These are phyloP conservation scores for Verticillium tricorpus DNA, from an alignment of 2,329 filamentous ascomycete species.

Conservation along the genomic window DNA sequence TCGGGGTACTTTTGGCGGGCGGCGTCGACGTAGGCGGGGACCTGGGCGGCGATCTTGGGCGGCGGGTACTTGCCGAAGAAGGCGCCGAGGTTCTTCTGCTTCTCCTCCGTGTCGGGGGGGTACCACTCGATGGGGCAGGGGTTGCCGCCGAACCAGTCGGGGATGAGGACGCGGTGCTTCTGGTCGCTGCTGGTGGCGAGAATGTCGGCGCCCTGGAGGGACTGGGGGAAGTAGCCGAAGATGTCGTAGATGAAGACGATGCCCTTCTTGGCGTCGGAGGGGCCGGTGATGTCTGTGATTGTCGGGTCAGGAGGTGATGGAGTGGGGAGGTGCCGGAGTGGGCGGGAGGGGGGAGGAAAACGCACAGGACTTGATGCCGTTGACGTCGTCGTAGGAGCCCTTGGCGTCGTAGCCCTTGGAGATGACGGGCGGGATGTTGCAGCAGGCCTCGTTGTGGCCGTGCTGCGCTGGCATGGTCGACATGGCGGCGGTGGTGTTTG, in stretches of 20 bases:
- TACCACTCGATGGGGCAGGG: slow-evolving; percentile 56
- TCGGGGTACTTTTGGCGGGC: slow-evolving; percentile 46
- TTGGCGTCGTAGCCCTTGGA: slow-evolving; percentile 48
- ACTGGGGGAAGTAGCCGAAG: slow-evolving; percentile 67
- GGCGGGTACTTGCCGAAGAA: slow-evolving; percentile 54
- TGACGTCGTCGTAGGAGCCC: slow-evolving; percentile 53
- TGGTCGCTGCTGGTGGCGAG: slow-evolving; percentile 49
- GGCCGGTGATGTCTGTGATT: slow-evolving; percentile 42
- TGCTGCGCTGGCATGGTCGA: slow-evolving; percentile 45
- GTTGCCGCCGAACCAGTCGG: slow-evolving; percentile 82
- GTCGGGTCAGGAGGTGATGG: too few species aligned
- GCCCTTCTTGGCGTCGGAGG: slow-evolving; percentile 47
- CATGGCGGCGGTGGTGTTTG: slow-evolving; percentile 26
- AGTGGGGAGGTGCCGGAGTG: neutral
- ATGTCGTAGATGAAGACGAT: slow-evolving; percentile 63
- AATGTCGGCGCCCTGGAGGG: slow-evolving; percentile 66
- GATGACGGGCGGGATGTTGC: slow-evolving; percentile 55
- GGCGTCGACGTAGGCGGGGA: slow-evolving; percentile 52
- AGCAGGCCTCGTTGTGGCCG: slow-evolving; percentile 54
- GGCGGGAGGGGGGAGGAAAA: slow-evolving; percentile 12
- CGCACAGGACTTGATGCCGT: slow-evolving; percentile 46
- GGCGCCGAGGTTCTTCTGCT: slow-evolving; percentile 50
- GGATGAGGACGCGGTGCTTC: slow-evolving; percentile 83
- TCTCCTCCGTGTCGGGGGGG: slow-evolving; percentile 60
- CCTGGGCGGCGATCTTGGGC: slow-evolving; percentile 39